Evolutionary conservation across 2,329 filamentous ascomycete genomes (phyloP).

Genomic region (Dactylellina drechsleri): DNA sequence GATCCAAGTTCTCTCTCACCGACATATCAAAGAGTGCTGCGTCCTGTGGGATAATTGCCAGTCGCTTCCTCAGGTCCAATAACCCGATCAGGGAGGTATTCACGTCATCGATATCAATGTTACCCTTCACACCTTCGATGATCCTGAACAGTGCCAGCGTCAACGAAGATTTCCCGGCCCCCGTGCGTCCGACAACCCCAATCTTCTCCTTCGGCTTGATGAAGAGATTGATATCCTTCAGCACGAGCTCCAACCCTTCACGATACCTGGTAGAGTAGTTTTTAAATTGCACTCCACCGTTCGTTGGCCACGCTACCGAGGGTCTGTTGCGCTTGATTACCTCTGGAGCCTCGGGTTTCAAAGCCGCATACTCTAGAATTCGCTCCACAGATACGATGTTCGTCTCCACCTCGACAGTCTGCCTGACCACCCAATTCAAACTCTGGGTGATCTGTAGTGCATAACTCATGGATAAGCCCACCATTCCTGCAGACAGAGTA

Average conservation of each 20-base stretch:
- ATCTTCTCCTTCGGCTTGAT: constrained; percentile 99
- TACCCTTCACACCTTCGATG: constrained; percentile 84
- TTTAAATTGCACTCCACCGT: constrained; percentile 87
- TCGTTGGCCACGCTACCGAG: constrained; percentile 87
- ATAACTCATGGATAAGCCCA: constrained; percentile 96
- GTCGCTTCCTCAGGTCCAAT: constrained; percentile 83
- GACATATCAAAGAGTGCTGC: constrained; percentile 94
- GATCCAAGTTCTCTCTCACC: constrained; percentile 88
- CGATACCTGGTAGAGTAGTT: constrained; percentile 96
- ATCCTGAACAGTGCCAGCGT: constrained; percentile 94
- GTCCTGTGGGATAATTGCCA: constrained; percentile 98
- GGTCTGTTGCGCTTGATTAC: constrained; percentile 88
- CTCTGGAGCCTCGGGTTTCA: constrained; percentile 94
- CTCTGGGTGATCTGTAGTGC: constrained; percentile 94
- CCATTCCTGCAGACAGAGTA: constrained; percentile 74
- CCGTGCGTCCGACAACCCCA: constrained; percentile 93
- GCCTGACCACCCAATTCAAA: constrained; percentile 98
- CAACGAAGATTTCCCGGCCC: constrained; percentile 93
- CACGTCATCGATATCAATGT: constrained; percentile 87
- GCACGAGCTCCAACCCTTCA: constrained; percentile 84
- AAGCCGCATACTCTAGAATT: constrained; percentile 89
- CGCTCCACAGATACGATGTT: constrained; percentile 99
- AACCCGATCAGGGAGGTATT: constrained; percentile 92
- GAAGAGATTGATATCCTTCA: constrained; percentile 89
- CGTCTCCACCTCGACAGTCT: constrained; percentile 99